A percentile compares a stretch with the other conserved stretches of the same genome.
phyloP scores from a whole-genome alignment of 2,329 filamentous ascomycete species.

The Cladosporium sp. region DNA sequence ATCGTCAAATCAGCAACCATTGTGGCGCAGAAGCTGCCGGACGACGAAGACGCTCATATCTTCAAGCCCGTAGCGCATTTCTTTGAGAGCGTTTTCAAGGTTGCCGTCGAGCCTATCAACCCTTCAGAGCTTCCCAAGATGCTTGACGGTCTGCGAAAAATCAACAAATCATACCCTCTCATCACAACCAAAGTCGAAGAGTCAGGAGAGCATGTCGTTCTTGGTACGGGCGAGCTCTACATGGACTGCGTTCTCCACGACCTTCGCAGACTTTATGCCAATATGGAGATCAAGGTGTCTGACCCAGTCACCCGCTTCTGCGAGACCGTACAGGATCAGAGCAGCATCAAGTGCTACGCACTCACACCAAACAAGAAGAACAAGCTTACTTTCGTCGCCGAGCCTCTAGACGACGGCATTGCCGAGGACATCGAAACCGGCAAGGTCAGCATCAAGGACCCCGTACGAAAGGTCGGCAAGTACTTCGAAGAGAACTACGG shows the following conservation, averaged over 20 bases:
- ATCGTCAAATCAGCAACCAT: constrained; percentile 97
- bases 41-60: constrained; percentile 90
- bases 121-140: constrained; percentile 97
- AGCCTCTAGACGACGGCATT: constrained; percentile 91
- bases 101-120: constrained; percentile 96
- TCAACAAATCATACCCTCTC: constrained; percentile 96
- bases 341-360: constrained; percentile 95
- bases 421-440: constrained; percentile 91
- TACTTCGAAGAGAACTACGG: constrained; percentile 97
- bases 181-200: constrained; percentile 97
- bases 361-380: constrained; percentile 99
- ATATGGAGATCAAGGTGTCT: constrained; percentile 99
- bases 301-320: constrained; percentile 97
- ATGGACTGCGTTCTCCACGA: constrained; percentile 99
- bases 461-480: constrained; percentile 85
- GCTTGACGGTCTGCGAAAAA: constrained; percentile 91
- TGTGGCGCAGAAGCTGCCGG: constrained; percentile 71
- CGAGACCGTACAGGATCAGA: constrained; percentile 96
- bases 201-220: constrained; percentile 89
- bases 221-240: constrained; percentile 96
- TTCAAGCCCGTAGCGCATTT: constrained; percentile 92
- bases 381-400: constrained; percentile 97
- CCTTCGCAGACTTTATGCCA: constrained; percentile 84
- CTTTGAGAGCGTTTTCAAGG: constrained; percentile 95
- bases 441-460: constrained; percentile 85